phyloP scores from a whole-genome alignment of 2,329 filamentous ascomycete genomes.

The Didymella arachidicola region DNA sequence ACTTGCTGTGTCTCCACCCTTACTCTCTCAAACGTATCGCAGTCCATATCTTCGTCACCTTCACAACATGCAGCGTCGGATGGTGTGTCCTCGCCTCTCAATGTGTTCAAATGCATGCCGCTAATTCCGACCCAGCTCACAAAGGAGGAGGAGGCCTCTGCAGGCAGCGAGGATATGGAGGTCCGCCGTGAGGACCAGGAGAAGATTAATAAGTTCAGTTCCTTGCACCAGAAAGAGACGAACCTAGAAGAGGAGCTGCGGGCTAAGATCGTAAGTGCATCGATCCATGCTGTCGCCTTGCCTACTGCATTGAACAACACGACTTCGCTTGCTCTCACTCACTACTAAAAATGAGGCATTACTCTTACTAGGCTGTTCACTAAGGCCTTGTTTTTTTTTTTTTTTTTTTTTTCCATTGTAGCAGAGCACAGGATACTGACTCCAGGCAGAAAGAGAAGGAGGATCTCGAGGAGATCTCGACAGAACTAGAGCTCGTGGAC shows the following conservation, averaged over 20 bases:
- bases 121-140: slow-evolving; percentile 71
- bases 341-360: background rate
- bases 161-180: slow-evolving; percentile 81
- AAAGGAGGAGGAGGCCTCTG: slow-evolving; percentile 77
- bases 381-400: background rate
- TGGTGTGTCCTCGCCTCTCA: slow-evolving; percentile 45
- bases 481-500: slow-evolving; percentile 90
- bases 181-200: slow-evolving; percentile 97
- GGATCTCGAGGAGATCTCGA: slow-evolving; percentile 90
- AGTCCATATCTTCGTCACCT: too few species aligned
- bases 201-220: slow-evolving; percentile 98
- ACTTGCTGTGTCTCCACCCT: background rate
- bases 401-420: background rate
- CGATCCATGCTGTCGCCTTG: background rate
- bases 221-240: slow-evolving; percentile 86
- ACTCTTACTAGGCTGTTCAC: background rate
- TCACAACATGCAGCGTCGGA: slow-evolving; percentile 53
- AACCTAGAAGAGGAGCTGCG: slow-evolving; percentile 81
- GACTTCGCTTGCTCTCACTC: background rate
- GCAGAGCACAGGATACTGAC: background rate
- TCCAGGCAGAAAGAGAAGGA: slow-evolving; percentile 89
- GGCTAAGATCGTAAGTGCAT: slow-evolving; percentile 71
- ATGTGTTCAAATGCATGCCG: slow-evolving; percentile 1
- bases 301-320: background rate
- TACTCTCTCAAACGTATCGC: background rate